Evolutionary conservation across 1,139 yeast species (phyloP).

Genomic region (Pichia sp.): DNA sequence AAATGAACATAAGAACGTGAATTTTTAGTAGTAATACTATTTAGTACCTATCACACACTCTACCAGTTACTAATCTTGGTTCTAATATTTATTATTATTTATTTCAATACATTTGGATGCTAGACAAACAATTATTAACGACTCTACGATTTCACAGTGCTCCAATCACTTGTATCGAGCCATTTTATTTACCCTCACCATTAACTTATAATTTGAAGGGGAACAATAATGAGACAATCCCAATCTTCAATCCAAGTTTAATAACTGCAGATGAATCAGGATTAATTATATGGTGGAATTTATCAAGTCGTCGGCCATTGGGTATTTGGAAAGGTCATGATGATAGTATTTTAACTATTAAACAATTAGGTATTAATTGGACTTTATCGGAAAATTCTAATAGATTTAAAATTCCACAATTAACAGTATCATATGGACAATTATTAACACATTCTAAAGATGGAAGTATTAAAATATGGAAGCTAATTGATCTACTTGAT

Average conservation of each 20-base stretch:
- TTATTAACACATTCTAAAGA: constrained; percentile 53
- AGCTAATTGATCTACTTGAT: constrained; percentile 23
- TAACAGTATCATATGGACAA: constrained; percentile 26
- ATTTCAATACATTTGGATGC: not conserved
- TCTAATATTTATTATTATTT: no score
- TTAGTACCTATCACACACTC: no score
- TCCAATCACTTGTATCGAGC: constrained; percentile 11
- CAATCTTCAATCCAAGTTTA: constrained; percentile 20
- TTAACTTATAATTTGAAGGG: constrained; percentile 1
- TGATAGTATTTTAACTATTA: constrained; percentile 37
- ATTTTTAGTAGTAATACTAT: no score
- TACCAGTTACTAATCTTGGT: no score
- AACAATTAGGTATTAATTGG: constrained; percentile 34
- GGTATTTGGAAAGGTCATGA: constrained; percentile 47
- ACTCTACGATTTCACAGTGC: constrained; percentile 15
- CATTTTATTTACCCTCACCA: constrained; percentile 15
- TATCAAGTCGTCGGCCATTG: constrained; percentile 38
- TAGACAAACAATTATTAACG: constrained; percentile 7
- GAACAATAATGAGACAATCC: not conserved
- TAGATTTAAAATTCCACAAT: constrained; percentile 8
- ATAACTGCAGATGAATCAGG: constrained; percentile 41
- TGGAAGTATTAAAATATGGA: constrained; percentile 46
- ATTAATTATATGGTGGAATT: constrained; percentile 46
- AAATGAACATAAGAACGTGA: no score
- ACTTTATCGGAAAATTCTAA: not conserved